A percentile compares a stretch with the other conserved stretches of the same genome.
Conservation (phyloP, 2,329 filamentous ascomycete species). For the Cladophialophora exuberans region DNA sequence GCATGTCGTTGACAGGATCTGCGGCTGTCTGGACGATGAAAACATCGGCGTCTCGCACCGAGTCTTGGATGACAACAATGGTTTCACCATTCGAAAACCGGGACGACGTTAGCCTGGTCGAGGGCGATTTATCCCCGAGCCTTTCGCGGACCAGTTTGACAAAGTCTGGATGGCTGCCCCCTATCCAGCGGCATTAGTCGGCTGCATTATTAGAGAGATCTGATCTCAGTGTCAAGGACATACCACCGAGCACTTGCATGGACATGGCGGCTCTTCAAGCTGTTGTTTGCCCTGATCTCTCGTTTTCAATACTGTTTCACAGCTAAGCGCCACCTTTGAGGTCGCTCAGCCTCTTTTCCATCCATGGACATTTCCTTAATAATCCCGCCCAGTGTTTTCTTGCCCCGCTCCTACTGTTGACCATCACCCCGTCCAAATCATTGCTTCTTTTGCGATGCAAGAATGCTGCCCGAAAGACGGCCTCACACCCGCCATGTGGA, state of each 20-base stretch:
- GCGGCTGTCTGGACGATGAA: constrained; percentile 95
- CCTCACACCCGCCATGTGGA: too few species aligned
- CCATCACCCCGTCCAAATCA: too few species aligned
- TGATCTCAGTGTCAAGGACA: background rate
- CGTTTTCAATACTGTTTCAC: too few species aligned
- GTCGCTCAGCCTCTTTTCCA: too few species aligned
- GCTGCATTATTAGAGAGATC: background rate
- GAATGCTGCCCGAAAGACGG: too few species aligned
- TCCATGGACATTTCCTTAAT: too few species aligned
- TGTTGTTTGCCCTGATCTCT: background rate
- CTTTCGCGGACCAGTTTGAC: constrained; percentile 4
- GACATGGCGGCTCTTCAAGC: constrained; percentile 1
- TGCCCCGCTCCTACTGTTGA: too few species aligned
- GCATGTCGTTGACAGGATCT: constrained; percentile 89
- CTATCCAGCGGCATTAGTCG: constrained; percentile 5
- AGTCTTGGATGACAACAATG: constrained; percentile 90
- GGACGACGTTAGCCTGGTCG: constrained; percentile 6
- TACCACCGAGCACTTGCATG: constrained; percentile 8
- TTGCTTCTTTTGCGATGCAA: too few species aligned
- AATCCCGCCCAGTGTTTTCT: too few species aligned
- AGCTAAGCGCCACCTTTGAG: too few species aligned
- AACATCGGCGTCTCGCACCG: constrained; percentile 96
- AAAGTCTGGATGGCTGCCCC: constrained; percentile 11
- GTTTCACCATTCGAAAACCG: constrained; percentile 88
- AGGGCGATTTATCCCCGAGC: constrained; percentile 5